Evolutionary conservation across 2,329 filamentous ascomycete genomes (phyloP), one percentile per base, ranked within the genome.

Genomic region (Trichoderma breve): DNA sequence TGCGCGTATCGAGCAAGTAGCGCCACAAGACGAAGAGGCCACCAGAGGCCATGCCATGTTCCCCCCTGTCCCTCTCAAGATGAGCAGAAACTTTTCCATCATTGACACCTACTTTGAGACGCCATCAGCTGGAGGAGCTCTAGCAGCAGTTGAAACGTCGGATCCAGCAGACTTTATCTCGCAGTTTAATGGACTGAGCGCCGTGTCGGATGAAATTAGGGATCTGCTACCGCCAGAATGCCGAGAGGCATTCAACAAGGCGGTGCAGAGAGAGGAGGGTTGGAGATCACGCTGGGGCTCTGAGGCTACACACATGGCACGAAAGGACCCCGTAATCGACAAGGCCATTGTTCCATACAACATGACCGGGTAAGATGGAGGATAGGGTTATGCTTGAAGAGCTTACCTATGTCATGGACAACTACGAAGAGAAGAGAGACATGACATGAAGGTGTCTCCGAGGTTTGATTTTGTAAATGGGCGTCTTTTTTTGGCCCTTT

Each of bases 201-300:
- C 87, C 55, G 85, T 94, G 7, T 81, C 90, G 1, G 86, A 90
- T 64, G 91, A 93, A 11, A 85, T 94, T 74, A 84, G 88, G 71
- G 87, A 89, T 34, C 85, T 92, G 72, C 84, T 95, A 72, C 92
- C 91, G 1, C 81, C 86, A 1, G 90, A 93, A 74, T 96, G 93
- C 80, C 88, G 92, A 47, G 83, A 85, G 47, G 92, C 93, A 0
- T 94, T 97, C 74, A 85, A 94, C 65, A 84, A 87, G 68, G 91
- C 93, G 3, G 84, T 90, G 66, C 82, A 83, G 12, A 85, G 87
- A 70, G 93, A 97, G 80, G 80, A 82, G 73, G 82, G 87, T 69
- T 98, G 94, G 93, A 93, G 93, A 80, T 84, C 82, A 36, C 87
- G 86, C 74, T 97, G 94, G 93, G 88, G 88, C 18, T 86, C 88